phyloP scores from a whole-genome alignment of 2,329 filamentous ascomycete species.

The Pseudocercospora macadamiae region DNA sequence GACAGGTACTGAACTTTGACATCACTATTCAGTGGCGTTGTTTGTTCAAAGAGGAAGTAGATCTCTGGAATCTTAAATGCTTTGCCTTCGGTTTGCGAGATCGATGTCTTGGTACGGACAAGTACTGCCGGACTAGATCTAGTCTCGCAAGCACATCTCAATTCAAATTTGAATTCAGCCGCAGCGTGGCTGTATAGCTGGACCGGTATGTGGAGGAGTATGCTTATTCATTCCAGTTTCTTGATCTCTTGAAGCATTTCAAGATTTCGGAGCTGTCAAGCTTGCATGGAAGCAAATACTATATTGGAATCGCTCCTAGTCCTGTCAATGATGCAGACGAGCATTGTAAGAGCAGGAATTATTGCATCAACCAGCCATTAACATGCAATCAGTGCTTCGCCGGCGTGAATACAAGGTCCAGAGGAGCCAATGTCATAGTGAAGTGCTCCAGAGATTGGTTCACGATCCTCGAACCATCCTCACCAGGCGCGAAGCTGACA shows the following conservation, averaged over 20 bases:
- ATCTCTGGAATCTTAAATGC: background rate
- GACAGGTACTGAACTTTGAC: background rate
- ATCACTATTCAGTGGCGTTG: background rate
- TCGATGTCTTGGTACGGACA: background rate
- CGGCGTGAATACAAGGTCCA: constrained; percentile 26
- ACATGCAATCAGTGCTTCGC: no score
- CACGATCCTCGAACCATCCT: constrained; percentile 37
- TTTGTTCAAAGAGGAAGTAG: background rate
- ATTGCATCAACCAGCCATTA: no score
- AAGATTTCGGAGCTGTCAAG: no score
- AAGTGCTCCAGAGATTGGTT: constrained; percentile 41
- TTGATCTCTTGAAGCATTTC: no score
- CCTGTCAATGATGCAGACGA: no score
- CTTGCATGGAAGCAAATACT: no score
- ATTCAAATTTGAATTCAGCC: no score
- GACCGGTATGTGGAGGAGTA: no score
- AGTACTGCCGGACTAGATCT: background rate
- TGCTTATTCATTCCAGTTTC: no score
- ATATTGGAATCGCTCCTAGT: no score
- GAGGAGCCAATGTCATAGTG: constrained; percentile 29
- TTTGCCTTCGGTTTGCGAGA: background rate
- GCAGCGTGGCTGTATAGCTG: no score
- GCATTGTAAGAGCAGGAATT: no score
- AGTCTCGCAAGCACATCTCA: constrained; percentile 4
- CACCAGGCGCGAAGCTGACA: constrained; percentile 40